These are phyloP conservation scores for Myriangium duriaei DNA, from an alignment of 2,329 filamentous ascomycete species.

Conservation along the genomic window DNA sequence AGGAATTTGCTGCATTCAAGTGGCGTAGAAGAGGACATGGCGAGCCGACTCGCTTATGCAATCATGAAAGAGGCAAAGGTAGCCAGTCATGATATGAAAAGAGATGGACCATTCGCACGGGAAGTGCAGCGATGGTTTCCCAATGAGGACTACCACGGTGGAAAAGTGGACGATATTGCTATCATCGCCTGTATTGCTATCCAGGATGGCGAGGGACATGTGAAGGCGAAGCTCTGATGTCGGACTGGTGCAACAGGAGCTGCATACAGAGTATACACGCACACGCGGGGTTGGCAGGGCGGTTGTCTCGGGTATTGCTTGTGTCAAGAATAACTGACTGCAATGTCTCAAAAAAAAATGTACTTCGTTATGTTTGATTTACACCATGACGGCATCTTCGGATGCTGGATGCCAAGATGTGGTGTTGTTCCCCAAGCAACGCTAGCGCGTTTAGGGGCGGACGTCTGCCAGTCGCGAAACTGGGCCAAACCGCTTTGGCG, in stretches of 20 bases:
- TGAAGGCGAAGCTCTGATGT: conserved; percentile 22
- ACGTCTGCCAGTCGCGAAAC: too few species aligned
- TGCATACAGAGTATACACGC: too few species aligned
- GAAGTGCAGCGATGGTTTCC: conserved; percentile 85
- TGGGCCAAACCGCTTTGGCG: conserved; percentile 2
- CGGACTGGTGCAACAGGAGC: too few species aligned
- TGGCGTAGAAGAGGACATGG: conserved; percentile 40
- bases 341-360: too few species aligned
- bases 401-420: conserved; percentile 9
- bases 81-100: conserved; percentile 66
- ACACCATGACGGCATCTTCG: too few species aligned
- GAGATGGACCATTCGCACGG: conserved; percentile 88
- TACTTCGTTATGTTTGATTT: too few species aligned
- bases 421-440: conserved; percentile 10
- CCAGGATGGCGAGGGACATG: conserved; percentile 36
- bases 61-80: conserved; percentile 73
- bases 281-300: too few species aligned
- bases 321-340: too few species aligned
- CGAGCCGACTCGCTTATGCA: conserved; percentile 65
- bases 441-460: conserved; percentile 8
- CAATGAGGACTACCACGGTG: conserved; percentile 74
- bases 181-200: conserved; percentile 69
- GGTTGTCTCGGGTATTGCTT: too few species aligned
- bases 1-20: conserved; percentile 7
- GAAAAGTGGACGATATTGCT: conserved; percentile 93